Evolutionary conservation across 2,329 filamentous ascomycete genomes (phyloP), one percentile per base, ranked within the genome.

Genomic region (Aspergillus uvarum): DNA sequence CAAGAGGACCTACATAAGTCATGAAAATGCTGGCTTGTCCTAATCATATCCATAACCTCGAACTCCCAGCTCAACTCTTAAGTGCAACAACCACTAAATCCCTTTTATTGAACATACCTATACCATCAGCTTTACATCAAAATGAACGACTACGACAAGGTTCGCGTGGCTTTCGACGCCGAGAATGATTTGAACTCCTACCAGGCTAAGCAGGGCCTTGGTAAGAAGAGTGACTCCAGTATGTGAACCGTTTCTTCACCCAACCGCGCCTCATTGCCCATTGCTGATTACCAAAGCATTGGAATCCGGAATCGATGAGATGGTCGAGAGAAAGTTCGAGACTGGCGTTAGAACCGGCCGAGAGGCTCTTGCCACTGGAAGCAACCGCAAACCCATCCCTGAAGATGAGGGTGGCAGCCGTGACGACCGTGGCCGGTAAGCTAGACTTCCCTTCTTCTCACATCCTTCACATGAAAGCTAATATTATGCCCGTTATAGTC

Each of bases 261-360:
- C 19, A 19, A 2, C 19, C 11, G 21, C 2, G 12, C 19, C 38
- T 59, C 38, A 47, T 19, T 48, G 32, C 53, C 48, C 14, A 63
- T 10, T 8, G 26, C 11, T 19, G 14, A 2, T 22, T 35, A 12
- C 26, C 32, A 35, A 19, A 78, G 76, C 73, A 24, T 51, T 68
- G 22, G 78, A 80, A 62, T 79, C 77, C 22, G 77, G 77, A 29
- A 71, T 80, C 60, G 71, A 80, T 59, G 73, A 74, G 64, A 69
- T 70, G 58, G 77, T 70, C 29, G 68, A 76, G 29, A 68, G 70
- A 54, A 74, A 74, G 56, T 80, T 80, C 67, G 51, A 61, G 16
- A 66, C 70, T 4, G 67, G 69, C 14, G 72, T 79, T n/a, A 70
- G 73, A 50, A 77, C 76, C 35, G 78, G 77, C 29, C 58, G 69